These are phyloP conservation scores for Amanita brunnescens DNA, from an alignment of 768 basidiomycete species.

Conservation along the genomic window DNA sequence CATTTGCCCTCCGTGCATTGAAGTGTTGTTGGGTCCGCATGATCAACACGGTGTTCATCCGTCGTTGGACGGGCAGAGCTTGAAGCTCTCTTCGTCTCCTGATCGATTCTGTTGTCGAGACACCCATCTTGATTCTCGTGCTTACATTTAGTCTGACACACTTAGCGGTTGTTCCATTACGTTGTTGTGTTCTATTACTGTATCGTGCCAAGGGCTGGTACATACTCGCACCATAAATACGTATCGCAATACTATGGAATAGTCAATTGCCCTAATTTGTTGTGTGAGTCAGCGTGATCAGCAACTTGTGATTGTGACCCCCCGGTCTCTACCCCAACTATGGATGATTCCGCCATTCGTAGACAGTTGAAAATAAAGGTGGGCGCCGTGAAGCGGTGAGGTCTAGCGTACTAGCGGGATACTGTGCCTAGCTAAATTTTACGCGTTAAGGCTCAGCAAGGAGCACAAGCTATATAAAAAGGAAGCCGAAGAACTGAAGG, in stretches of 20 bases:
- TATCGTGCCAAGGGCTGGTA: slow-evolving; percentile 6
- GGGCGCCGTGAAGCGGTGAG: slow-evolving; percentile 55
- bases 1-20: background rate
- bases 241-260: slow-evolving; percentile 4
- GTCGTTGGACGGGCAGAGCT: background rate
- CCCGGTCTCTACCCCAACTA: slow-evolving; percentile 16
- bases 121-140: background rate
- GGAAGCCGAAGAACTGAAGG: slow-evolving; percentile 52
- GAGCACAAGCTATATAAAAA: slow-evolving; percentile 58
- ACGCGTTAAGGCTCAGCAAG: slow-evolving; percentile 47
- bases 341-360: slow-evolving; percentile 42
- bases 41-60: background rate
- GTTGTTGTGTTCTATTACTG: background rate
- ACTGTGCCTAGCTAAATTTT: background rate
- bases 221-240: background rate
- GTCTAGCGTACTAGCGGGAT: background rate
- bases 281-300: background rate
- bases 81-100: background rate
- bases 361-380: slow-evolving; percentile 76
- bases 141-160: background rate
- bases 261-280: background rate
- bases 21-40: background rate
- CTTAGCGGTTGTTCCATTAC: background rate
- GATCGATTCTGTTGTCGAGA: background rate
- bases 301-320: background rate